Evolutionary conservation across 2,329 filamentous ascomycete species (phyloP).

Genomic region (Aspergillus brunneoviolaceus): DNA sequence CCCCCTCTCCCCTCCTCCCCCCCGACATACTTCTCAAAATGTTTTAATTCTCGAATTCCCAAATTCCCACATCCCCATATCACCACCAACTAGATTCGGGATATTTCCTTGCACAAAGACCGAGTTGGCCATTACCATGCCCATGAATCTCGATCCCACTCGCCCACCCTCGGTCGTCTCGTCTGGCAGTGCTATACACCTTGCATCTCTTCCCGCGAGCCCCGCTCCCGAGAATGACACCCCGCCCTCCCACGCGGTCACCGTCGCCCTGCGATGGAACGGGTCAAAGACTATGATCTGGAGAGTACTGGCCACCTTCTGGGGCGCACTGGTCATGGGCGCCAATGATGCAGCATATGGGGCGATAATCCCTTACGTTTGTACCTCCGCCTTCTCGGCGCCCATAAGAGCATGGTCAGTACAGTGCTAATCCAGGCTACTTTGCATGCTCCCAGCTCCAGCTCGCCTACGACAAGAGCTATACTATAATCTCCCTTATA

Average conservation of each 20-base stretch:
- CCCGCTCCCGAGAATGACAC: constrained; percentile 8
- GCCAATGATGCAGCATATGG: constrained; percentile 23
- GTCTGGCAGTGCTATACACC: too few species aligned
- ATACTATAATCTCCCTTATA: constrained; percentile 49
- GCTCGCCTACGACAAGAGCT: constrained; percentile 46
- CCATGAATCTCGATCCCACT: too few species aligned
- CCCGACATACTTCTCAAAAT: too few species aligned
- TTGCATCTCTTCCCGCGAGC: too few species aligned
- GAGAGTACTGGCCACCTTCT: constrained; percentile 20
- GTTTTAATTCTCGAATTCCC: too few species aligned
- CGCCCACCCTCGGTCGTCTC: too few species aligned
- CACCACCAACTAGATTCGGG: too few species aligned
- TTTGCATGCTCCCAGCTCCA: constrained; percentile 37
- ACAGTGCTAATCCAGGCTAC: too few species aligned
- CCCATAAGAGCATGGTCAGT: background rate
- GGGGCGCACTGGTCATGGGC: constrained; percentile 25
- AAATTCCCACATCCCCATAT: too few species aligned
- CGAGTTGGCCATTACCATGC: too few species aligned
- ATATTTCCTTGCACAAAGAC: too few species aligned
- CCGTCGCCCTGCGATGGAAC: constrained; percentile 22
- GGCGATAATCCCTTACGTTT: background rate
- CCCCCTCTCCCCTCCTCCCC: too few species aligned
- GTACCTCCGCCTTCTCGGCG: constrained; percentile 4
- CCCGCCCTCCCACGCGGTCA: constrained; percentile 25
- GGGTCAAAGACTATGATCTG: constrained; percentile 21